Evolutionary conservation across 1,139 yeast genomes (phyloP).

Genomic region (Geotrichum siamense): DNA sequence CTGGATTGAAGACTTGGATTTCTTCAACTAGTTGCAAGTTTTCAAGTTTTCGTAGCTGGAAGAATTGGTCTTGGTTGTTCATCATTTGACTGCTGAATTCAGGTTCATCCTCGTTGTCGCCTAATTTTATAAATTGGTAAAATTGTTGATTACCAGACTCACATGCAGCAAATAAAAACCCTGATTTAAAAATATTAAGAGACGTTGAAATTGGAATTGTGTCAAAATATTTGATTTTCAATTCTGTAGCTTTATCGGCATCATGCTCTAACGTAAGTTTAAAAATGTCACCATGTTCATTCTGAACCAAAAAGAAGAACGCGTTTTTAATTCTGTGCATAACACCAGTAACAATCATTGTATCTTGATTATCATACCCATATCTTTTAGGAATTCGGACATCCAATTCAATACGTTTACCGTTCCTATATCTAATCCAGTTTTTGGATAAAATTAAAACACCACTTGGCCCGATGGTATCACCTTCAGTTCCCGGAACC

Average conservation of each 20-base stretch:
- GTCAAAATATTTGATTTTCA: constrained; percentile 63
- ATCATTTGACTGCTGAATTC: constrained; percentile 33
- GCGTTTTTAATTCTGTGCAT: constrained; percentile 43
- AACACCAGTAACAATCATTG: constrained; percentile 47
- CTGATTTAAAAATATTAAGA: constrained; percentile 61
- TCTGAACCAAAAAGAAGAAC: constrained; percentile 69
- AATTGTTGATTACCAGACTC: constrained; percentile 55
- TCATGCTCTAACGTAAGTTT: constrained; percentile 50
- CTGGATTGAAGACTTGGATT: constrained; percentile 51
- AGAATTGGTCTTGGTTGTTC: constrained; percentile 32
- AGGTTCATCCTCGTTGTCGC: constrained; percentile 43
- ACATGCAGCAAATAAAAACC: constrained; percentile 64
- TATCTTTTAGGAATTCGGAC: constrained; percentile 37
- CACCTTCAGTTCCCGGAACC: constrained; percentile 43
- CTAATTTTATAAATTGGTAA: constrained; percentile 74
- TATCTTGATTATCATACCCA: constrained; percentile 19
- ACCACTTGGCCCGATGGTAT: constrained; percentile 55
- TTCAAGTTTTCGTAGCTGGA: constrained; percentile 37
- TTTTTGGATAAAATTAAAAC: constrained; percentile 47
- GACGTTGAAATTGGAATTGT: constrained; percentile 54
- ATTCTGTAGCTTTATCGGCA: constrained; percentile 34
- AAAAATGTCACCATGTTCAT: constrained; percentile 67
- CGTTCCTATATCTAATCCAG: constrained; percentile 42
- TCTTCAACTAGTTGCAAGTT: constrained; percentile 56
- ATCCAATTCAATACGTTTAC: constrained; percentile 32